Evolutionary conservation across 768 basidiomycete genomes (phyloP), one percentile per base, ranked within the genome.

Genomic region (Galerina marginata): DNA sequence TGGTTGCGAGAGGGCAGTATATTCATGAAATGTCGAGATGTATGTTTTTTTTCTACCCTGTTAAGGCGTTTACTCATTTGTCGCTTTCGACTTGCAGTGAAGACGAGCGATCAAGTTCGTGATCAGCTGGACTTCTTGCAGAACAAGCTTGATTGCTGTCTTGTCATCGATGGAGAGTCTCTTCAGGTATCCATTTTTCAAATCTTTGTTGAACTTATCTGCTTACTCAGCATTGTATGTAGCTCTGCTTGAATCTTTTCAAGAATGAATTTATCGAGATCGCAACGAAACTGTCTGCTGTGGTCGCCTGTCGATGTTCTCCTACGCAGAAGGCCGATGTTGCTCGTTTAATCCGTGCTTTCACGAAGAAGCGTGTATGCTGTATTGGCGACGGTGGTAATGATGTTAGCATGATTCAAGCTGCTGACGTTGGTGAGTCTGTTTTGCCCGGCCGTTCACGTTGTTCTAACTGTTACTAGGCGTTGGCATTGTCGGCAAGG

Each of bases 321-420:
- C 97, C 97, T 0, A 99, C 96, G 0, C 97, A 99, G 76, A 99
- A 99, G 74, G 97, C 97, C 9, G 96, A 99, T 70, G 94, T 99
- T 4, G 96, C 97, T 0, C 86, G 94, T 4, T 79, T 99, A 38
- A 99, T 99, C 62, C 89, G 97, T 6, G 81, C 84, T 15, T 88
- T 89, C 70, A 97, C 96, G 2, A 91, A 88, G 77, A 99, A 98
- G 74, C 87, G 96, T 0, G 96, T 99, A 0, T 99, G 96, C 73
- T 99, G 97, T 71, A 99, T 99, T 59, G 97, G 97, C 2, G 97
- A 99, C 76, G 97, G 97, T 37, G 97, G 97, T 4, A 99, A 99
- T 73, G 97, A 99, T 72, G 97, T 99, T 63, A 95, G 93, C 73
- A 99, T 99, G 97, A 99, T 99, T 62, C 97, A 99, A 70, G 97